A percentile compares a stretch with the other conserved stretches of the same genome.
Evolutionary conservation across 2,329 filamentous ascomycete species (phyloP).

Genomic region (Microcera coccophila): DNA sequence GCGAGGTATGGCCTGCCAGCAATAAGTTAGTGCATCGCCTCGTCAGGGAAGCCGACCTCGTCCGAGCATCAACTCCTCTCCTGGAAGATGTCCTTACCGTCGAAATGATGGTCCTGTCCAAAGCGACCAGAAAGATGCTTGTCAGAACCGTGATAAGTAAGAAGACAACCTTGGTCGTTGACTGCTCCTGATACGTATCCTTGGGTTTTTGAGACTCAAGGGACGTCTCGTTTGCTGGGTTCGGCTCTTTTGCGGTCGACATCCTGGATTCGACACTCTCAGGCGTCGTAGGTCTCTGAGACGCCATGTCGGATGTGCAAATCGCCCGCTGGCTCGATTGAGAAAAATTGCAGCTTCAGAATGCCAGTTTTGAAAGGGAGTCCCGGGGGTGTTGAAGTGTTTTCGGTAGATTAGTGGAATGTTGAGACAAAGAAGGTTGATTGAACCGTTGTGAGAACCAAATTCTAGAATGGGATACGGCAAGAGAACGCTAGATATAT

Average conservation of each 20-base stretch:
- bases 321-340: not conserved
- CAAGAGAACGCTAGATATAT: no score
- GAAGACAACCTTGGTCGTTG: not conserved
- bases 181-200: not conserved
- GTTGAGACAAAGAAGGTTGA: no score
- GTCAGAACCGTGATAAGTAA: slow-evolving; percentile 3
- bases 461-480: no score
- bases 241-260: not conserved
- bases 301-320: not conserved
- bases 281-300: not conserved
- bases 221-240: not conserved
- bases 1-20: slow-evolving; percentile 22
- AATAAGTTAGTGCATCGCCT: slow-evolving; percentile 16
- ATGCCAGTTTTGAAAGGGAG: no score
- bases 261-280: not conserved
- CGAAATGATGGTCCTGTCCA: slow-evolving; percentile 2
- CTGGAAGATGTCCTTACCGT: not conserved
- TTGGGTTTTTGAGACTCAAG: not conserved
- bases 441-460: no score
- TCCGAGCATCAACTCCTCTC: not conserved
- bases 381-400: no score
- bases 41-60: slow-evolving; percentile 33
- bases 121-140: slow-evolving; percentile 9
- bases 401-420: no score
- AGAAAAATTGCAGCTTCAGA: no score